Base-by-base conservation (phyloP, 75 land plant species). In the Ceratopteris richardii region DNA sequence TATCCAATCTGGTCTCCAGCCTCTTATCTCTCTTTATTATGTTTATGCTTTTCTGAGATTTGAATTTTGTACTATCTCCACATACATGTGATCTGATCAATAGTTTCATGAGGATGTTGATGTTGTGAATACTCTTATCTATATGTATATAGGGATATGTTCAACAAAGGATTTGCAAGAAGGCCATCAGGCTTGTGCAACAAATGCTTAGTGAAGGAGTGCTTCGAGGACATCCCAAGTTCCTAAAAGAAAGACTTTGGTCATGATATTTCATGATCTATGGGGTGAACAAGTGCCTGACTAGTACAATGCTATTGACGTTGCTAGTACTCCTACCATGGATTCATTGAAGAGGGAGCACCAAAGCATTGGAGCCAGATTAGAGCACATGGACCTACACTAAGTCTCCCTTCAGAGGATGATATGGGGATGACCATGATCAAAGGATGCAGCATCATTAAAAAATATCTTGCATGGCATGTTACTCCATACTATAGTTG, bases 51-150 rank as follows among this genome's bases (percentile, higher is more conserved):
- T n/a, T n/a, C n/a, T n/a, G n/a, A n/a, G n/a, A n/a, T n/a, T n/a
- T n/a, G n/a, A n/a, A n/a, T n/a, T n/a, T n/a, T n/a, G n/a, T n/a
- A n/a, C n/a, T n/a, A n/a, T n/a, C n/a, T n/a, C n/a, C 82, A 80
- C 61, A 57, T 56, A 16, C 56, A 50, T 47, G 55, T 65, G n/a
- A 33, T 76, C n/a, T 63, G 47, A 14, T 27, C 31, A n/a, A n/a
- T 29, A 53, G 16, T 0, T 17, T 72, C 13, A 14, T 6, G 5
- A 21, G 5, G 50, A 55, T 64, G 48, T 64, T 25, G 29, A 22
- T n/a, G 44, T 64, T 12, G 30, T 60, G 0, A 64, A 37, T 17
- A 13, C 66, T 14, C 31, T 64, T 18, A 14, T 64, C 19, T 21
- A 25, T 44, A 39, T 64, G 66, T 64, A 64, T 55, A 31, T 46